Percentiles rank a stretch among this genome's conserved stretches.
phyloP scores from a whole-genome alignment of 1,139 yeast genomes.

The Yamadazyma buinensis region DNA sequence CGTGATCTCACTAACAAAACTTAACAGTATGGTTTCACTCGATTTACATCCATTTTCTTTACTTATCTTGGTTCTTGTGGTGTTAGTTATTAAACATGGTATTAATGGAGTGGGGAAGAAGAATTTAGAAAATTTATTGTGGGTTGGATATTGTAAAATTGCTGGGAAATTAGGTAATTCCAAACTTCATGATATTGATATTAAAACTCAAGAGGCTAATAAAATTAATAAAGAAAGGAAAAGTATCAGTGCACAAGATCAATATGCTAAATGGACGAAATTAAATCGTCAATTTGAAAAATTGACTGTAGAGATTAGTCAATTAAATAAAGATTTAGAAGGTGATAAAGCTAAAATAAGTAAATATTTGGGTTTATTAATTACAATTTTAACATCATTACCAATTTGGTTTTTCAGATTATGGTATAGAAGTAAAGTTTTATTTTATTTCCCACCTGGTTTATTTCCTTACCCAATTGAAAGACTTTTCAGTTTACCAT shows the following conservation, averaged over 20 bases:
- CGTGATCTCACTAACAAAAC: no score
- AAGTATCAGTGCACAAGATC: constrained; percentile 79
- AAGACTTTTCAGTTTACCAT: constrained; percentile 59
- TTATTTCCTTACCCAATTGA: constrained; percentile 56
- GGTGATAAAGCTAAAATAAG: constrained; percentile 36
- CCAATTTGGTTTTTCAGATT: constrained; percentile 52
- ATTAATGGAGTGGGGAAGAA: constrained; percentile 34
- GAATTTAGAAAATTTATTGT: constrained; percentile 29
- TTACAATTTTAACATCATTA: constrained; percentile 30
- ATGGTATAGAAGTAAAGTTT: constrained; percentile 54
- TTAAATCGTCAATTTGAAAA: constrained; percentile 70
- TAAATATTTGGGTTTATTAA: constrained; percentile 21
- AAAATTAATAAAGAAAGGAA: constrained; percentile 51
- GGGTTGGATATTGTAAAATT: constrained; percentile 38
- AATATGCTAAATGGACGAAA: constrained; percentile 95
- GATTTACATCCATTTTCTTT: constrained; percentile 32
- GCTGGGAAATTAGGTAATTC: constrained; percentile 31
- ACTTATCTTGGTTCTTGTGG: constrained; percentile 22
- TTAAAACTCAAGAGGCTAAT: constrained; percentile 43
- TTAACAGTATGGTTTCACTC: constrained; percentile 6
- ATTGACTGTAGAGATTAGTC: constrained; percentile 49
- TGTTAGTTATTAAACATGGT: constrained; percentile 29
- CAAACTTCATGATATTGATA: constrained; percentile 30
- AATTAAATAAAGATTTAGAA: constrained; percentile 34
- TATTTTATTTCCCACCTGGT: constrained; percentile 59